These are phyloP conservation scores for Paxillus ammoniavirescens DNA, from an alignment of 768 basidiomycete species.

Conservation along the genomic window DNA sequence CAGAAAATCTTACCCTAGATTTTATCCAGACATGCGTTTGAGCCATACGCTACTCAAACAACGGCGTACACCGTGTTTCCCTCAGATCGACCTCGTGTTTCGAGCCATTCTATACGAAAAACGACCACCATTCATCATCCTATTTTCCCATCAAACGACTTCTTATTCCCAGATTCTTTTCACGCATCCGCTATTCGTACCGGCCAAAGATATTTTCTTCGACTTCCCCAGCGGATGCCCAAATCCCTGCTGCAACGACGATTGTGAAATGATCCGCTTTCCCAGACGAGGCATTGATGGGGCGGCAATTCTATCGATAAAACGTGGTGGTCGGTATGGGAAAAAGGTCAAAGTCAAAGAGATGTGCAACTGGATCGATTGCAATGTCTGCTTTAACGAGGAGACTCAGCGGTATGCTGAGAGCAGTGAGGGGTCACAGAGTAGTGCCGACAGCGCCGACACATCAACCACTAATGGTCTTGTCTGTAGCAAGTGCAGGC, in stretches of 20 bases:
- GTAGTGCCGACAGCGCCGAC: constrained; percentile 37
- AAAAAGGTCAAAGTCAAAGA: constrained; percentile 52
- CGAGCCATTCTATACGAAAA: constrained; percentile 77
- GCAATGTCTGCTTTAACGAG: constrained; percentile 58
- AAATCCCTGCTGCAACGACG: constrained; percentile 75
- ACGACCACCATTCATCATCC: constrained; percentile 69
- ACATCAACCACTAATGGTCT: constrained; percentile 43
- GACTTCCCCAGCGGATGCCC: constrained; percentile 80
- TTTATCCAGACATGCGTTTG: constrained; percentile 56
- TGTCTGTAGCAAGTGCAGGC: constrained; percentile 73
- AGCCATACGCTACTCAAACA: constrained; percentile 65
- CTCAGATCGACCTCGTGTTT: constrained; percentile 76
- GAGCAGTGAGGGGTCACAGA: constrained; percentile 44
- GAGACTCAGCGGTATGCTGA: constrained; percentile 32
- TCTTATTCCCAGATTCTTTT: constrained; percentile 83
- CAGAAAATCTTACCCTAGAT: constrained; percentile 5
- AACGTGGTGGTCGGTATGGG: constrained; percentile 49
- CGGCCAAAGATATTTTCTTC: constrained; percentile 68
- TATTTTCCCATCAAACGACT: constrained; percentile 78
- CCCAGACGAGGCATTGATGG: constrained; percentile 61
- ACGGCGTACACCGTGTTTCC: constrained; percentile 75
- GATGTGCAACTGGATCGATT: constrained; percentile 87
- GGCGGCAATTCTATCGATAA: constrained; percentile 62
- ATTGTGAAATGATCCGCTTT: constrained; percentile 82
- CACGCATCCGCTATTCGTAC: constrained; percentile 68